Evolutionary conservation across 2,329 filamentous ascomycete species (phyloP).

Genomic region (Capronia americana): DNA sequence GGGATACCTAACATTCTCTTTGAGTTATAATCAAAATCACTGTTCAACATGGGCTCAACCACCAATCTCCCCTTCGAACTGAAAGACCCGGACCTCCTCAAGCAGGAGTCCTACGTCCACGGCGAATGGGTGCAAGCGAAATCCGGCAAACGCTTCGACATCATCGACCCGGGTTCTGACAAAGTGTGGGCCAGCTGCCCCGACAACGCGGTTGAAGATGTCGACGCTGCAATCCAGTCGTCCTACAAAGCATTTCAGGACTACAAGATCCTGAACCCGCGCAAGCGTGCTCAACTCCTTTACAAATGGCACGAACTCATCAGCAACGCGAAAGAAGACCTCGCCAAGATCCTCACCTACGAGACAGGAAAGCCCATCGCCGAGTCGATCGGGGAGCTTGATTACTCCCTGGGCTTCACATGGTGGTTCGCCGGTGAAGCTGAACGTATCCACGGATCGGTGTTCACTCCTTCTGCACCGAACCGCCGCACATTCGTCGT

Average conservation of each 20-base stretch:
- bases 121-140: conserved; percentile 56
- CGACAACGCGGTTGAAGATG: conserved; percentile 62
- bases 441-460: conserved; percentile 65
- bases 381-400: conserved; percentile 62
- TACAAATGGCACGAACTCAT: conserved; percentile 71
- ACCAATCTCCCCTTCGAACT: conserved; percentile 50
- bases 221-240: conserved; percentile 64
- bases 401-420: conserved; percentile 61
- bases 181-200: conserved; percentile 59
- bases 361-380: conserved; percentile 66
- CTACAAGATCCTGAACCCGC: conserved; percentile 66
- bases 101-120: conserved; percentile 59
- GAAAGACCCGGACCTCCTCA: conserved; percentile 56
- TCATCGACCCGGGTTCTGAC: conserved; percentile 61
- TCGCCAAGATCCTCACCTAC: conserved; percentile 68
- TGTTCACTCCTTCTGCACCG: conserved; percentile 65
- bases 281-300: conserved; percentile 66
- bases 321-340: conserved; percentile 65
- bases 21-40: neutral
- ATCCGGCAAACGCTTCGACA: conserved; percentile 58
- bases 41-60: neutral
- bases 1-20: neutral
- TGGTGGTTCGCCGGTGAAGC: conserved; percentile 68
- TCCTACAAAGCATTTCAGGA: conserved; percentile 66
- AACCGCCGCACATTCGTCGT: conserved; percentile 72